Base-by-base conservation (phyloP, 345 rosid genomes). In the Cardiospermum halicacabum region DNA sequence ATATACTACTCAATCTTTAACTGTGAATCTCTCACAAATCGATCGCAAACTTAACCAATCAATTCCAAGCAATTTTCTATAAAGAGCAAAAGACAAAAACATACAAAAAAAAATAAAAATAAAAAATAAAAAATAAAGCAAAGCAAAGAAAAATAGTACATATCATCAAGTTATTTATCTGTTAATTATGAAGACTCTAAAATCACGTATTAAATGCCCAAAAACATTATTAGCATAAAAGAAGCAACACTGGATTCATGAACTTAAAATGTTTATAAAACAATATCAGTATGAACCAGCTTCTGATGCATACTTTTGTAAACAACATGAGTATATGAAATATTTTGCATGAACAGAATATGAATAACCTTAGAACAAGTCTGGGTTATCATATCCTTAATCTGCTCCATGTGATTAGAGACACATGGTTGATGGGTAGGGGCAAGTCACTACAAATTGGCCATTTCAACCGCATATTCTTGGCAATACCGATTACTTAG, bases 351-450 rank as follows among this genome's bases (percentile, higher is more conserved):
- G 32, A 21, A 62, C 32, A 40, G 21, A 66, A 10, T 30, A 34
- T 30, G 58, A 39, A 55, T 13, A 28, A 60, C 6, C 7, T 39
- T 64, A 58, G 32, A 59, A 70, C 53, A 43, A 62, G 89, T 95
- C 92, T 74, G 79, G 4, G 74, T 57, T 53, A 93, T 88, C 96
- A 90, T 79, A 66, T 84, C 72, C 49, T 81, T 79, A 25, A 94
- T 91, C 74, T 94, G 80, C 16, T 81, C 86, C 81, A 94, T 87
- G 76, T 91, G 92, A 4, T 74, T 75, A 42, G 96, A 82, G 11
- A 94, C 96, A 11, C 85, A 75, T 7, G 97, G 97, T 81, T 90
- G 84, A 60, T 78, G 81, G 9, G 92, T 91, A 13, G 99, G 99
- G 62, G 42, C 64, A 3, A 91, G 92, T 80, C 96, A 94, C 80